Base-by-base conservation (phyloP, 139 green algal genomes). In the Haematococcus lacustris region DNA sequence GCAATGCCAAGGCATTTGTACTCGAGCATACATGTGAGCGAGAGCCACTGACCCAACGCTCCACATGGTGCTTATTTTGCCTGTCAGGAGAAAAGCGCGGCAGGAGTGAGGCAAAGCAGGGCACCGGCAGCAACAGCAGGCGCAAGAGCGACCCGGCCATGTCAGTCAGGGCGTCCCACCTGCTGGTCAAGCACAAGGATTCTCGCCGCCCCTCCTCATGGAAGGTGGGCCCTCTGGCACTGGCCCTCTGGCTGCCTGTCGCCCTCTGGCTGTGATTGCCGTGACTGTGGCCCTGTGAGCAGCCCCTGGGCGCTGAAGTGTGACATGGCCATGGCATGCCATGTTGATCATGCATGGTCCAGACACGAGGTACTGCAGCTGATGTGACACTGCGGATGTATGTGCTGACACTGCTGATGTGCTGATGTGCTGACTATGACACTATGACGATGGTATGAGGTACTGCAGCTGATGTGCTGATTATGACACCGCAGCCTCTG, bases 121-220 rank as follows among this genome's bases (percentile, higher is more conserved):
- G 68, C 40, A 59, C 65, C 70, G 67, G n/a, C n/a, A n/a, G n/a
- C n/a, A n/a, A n/a, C n/a, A n/a, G n/a, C n/a, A n/a, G n/a, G n/a
- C n/a, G 41, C 70, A 72, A 38, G 23, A 39, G 51, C 67, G 34
- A 43, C 47, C 61, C 53, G 67, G 59, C 41, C 38, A 28, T 50
- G 70, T 32, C 68, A 70, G 87, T 94, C 30, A 68, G 87, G 1
- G 89, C 88, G 0, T 90, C 80, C 0, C 91, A 97, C 78, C 75
- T 97, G 68, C 86, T 97, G 38, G 88, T 97, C 1, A 97, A 97
- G 80, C 91, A 97, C 81, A 79, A 68, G 51, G 84, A 88, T 60
- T 75, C 66, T 0, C 65, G 91, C 9, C 78, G 88, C 17, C 91
- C 91, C 1, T 83, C 73, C 9, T 91, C 81, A 23, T 97, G 91